Percentiles rank a stretch among this genome's conserved stretches.
Conservation (phyloP, 2,329 filamentous ascomycete species). For the Davidsoniella eucalypti region DNA sequence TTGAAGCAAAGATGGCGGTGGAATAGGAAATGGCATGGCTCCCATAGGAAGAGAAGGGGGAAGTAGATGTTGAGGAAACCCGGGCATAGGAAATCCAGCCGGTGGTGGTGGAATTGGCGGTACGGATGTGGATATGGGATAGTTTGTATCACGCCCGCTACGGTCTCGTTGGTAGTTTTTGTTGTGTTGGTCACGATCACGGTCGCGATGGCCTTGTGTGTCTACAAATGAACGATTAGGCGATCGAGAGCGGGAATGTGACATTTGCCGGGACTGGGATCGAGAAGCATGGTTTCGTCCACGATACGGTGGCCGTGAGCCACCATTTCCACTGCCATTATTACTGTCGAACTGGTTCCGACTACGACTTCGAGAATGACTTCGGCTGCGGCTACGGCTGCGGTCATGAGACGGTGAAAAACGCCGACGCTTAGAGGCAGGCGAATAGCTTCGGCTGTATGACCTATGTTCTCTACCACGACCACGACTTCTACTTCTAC, state of each 20-base stretch:
- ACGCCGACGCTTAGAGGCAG: slow-evolving; percentile 4
- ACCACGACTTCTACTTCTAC: not conserved
- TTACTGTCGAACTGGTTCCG: slow-evolving; percentile 12
- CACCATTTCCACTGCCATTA: no score
- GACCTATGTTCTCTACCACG: not conserved
- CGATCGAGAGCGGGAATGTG: not conserved
- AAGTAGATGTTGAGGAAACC: slow-evolving; percentile 15
- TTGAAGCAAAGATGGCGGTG: slow-evolving; percentile 22
- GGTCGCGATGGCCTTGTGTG: slow-evolving; percentile 12
- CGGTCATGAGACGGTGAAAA: not conserved
- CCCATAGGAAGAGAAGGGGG: slow-evolving; percentile 14
- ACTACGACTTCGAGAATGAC: slow-evolving; percentile 6
- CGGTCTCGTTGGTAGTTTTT: not conserved
- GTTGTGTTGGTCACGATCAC: slow-evolving; percentile 6
- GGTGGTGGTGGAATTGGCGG: not conserved
- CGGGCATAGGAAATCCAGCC: slow-evolving; percentile 7
- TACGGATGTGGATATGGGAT: not conserved
- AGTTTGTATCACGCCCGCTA: slow-evolving; percentile 20
- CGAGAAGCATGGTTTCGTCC: no score
- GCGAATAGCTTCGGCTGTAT: not conserved
- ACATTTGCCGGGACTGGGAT: not conserved
- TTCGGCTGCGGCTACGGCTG: not conserved
- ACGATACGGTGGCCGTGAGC: no score
- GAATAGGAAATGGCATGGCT: slow-evolving; percentile 6
- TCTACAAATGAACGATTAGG: no score